Conservation (phyloP, 2,329 filamentous ascomycete genomes). For the Gnomoniopsis sp. region DNA sequence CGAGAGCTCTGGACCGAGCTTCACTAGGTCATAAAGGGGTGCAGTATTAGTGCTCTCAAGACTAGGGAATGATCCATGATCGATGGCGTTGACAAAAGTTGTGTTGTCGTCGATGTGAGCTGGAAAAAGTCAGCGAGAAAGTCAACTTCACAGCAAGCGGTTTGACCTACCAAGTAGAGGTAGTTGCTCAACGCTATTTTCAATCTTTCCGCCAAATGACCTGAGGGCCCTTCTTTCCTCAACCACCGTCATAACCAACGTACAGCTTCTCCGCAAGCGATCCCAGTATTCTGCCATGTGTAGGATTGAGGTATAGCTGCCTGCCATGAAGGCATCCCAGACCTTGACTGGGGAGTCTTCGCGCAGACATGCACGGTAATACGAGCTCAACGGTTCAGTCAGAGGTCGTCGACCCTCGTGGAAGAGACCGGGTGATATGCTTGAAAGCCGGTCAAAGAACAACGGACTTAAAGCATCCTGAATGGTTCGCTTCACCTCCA, state of each 20-base stretch:
- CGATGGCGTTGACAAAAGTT: slow-evolving; percentile 40
- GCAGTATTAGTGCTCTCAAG: slow-evolving; percentile 36
- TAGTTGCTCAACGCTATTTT: slow-evolving; percentile 38
- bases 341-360: slow-evolving; percentile 36
- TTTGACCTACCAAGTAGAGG: slow-evolving; percentile 42
- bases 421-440: slow-evolving; percentile 44
- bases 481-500: slow-evolving; percentile 55
- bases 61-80: slow-evolving; percentile 50
- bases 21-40: slow-evolving; percentile 41
- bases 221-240: slow-evolving; percentile 48
- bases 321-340: slow-evolving; percentile 46
- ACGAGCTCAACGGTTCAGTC: slow-evolving; percentile 39
- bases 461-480: slow-evolving; percentile 54
- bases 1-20: slow-evolving; percentile 49
- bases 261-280: slow-evolving; percentile 46
- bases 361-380: slow-evolving; percentile 43
- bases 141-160: neutral
- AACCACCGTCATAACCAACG: slow-evolving; percentile 47
- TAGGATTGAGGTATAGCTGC: slow-evolving; percentile 49
- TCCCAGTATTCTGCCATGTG: slow-evolving; percentile 43
- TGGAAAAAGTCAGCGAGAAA: slow-evolving; percentile 22
- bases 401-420: slow-evolving; percentile 32
- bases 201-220: slow-evolving; percentile 36
- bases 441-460: slow-evolving; percentile 54
- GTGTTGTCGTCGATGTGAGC: slow-evolving; percentile 39